Conservation (phyloP, 108 stramenopile genomes). For the Pseudonitzschia multistriata region DNA sequence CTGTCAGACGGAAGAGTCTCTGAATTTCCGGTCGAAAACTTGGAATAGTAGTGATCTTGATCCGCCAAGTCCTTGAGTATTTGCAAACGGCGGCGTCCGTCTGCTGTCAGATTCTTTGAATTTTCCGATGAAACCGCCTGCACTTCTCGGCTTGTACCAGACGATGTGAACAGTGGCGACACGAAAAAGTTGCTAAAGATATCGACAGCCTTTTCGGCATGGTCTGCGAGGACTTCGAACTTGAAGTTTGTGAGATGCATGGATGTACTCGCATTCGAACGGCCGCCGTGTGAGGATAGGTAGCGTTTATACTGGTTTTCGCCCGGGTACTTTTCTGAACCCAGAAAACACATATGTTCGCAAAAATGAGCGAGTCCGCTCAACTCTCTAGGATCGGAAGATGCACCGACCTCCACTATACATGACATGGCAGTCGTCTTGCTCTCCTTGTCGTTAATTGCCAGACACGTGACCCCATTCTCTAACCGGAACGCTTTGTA, state of each 20-base stretch:
- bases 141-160: conserved; percentile 77
- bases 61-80: conserved; percentile 73
- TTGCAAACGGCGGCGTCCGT: conserved; percentile 76
- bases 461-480: conserved; percentile 48
- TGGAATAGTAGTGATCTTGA: conserved; percentile 70
- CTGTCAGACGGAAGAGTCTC: conserved; percentile 59
- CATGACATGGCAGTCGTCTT: conserved; percentile 79
- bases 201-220: conserved; percentile 74
- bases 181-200: conserved; percentile 84
- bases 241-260: conserved; percentile 83
- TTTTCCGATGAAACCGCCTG: conserved; percentile 88
- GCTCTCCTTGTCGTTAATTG: conserved; percentile 72
- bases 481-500: conserved; percentile 61
- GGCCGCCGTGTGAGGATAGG: conserved; percentile 73
- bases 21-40: conserved; percentile 82
- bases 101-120: conserved; percentile 80
- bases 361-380: conserved; percentile 89
- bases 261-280: conserved; percentile 80
- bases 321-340: conserved; percentile 66
- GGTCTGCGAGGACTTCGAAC: conserved; percentile 76
- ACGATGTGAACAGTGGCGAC: conserved; percentile 69
- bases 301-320: conserved; percentile 85
- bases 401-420: conserved; percentile 62
- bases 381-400: conserved; percentile 68
- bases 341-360: conserved; percentile 92